A percentile compares a stretch with the other conserved stretches of the same genome.
phyloP scores from a whole-genome alignment of 768 basidiomycete species.

The Tulasnella sp. region DNA sequence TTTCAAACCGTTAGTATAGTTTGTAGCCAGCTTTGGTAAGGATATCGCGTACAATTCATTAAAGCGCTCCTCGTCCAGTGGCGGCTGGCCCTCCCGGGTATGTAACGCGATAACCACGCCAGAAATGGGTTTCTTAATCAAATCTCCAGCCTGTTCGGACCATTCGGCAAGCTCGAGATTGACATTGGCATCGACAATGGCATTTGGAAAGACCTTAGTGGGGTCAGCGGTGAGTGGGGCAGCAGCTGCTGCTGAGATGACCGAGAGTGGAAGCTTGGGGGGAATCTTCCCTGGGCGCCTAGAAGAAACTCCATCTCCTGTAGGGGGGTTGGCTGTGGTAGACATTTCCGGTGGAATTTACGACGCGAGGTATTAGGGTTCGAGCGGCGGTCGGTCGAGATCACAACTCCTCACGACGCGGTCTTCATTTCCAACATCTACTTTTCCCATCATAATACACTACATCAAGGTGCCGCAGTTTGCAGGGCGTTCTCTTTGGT shows the following conservation, averaged over 20 bases:
- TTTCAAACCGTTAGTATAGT: conserved; percentile 10
- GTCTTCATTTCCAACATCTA: conserved; percentile 21
- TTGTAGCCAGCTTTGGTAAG: background rate
- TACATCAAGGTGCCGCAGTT: background rate
- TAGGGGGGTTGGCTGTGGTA: background rate
- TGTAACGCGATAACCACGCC: conserved; percentile 60
- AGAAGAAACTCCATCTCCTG: background rate
- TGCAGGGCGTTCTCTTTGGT: background rate
- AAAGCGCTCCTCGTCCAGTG: conserved; percentile 36
- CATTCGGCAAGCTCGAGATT: conserved; percentile 54
- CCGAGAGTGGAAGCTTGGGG: conserved; percentile 74
- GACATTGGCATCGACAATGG: conserved; percentile 71
- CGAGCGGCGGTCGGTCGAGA: conserved; percentile 14
- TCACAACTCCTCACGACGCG: conserved; percentile 21
- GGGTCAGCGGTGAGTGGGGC: conserved; percentile 74
- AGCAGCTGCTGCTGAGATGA: conserved; percentile 68
- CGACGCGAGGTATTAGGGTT: conserved; percentile 18
- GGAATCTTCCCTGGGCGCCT: conserved; percentile 44
- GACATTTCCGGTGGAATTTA: conserved; percentile 1
- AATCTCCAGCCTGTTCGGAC: conserved; percentile 56
- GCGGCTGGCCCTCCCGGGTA: conserved; percentile 5
- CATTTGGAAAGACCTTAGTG: conserved; percentile 62
- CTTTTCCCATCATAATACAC: conserved; percentile 4
- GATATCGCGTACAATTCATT: background rate
- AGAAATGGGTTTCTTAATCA: conserved; percentile 51